These are phyloP conservation scores for Solanum chaucha DNA, from an alignment of 257 asterid species.

Conservation along the genomic window DNA sequence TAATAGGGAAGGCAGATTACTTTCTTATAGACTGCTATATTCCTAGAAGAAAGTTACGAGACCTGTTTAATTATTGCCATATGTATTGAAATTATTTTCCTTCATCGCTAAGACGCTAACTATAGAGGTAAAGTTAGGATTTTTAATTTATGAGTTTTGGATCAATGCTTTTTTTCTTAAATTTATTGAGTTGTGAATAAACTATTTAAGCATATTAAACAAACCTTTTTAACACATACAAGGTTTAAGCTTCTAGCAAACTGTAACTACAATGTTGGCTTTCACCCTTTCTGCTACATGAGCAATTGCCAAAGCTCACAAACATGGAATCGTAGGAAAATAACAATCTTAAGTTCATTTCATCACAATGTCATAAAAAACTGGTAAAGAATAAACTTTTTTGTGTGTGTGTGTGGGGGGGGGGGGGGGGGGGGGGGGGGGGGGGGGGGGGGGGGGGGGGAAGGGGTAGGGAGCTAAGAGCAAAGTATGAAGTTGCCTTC, in stretches of 20 bases:
- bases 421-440: too few species aligned
- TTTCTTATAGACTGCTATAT: background rate
- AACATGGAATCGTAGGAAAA: background rate
- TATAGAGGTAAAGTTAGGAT: background rate
- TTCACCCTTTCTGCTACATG: background rate
- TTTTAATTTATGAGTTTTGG: background rate
- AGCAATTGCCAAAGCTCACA: background rate
- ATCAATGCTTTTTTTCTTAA: too few species aligned
- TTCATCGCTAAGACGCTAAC: too few species aligned
- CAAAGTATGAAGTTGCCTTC: background rate
- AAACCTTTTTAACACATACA: too few species aligned
- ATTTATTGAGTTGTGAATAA: too few species aligned
- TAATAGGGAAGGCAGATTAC: too few species aligned
- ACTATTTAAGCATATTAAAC: too few species aligned
- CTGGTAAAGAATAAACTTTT: background rate
- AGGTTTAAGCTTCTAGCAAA: background rate
- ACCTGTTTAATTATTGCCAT: background rate
- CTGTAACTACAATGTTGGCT: background rate
- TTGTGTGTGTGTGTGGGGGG: too few species aligned
- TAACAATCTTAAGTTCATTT: background rate
- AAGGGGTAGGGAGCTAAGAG: background rate
- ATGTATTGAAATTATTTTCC: background rate
- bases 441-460: too few species aligned
- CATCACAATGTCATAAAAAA: background rate
- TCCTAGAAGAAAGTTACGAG: background rate